Evolutionary conservation across 2,329 filamentous ascomycete genomes (phyloP).

Genomic region (Chaetomium sp.): DNA sequence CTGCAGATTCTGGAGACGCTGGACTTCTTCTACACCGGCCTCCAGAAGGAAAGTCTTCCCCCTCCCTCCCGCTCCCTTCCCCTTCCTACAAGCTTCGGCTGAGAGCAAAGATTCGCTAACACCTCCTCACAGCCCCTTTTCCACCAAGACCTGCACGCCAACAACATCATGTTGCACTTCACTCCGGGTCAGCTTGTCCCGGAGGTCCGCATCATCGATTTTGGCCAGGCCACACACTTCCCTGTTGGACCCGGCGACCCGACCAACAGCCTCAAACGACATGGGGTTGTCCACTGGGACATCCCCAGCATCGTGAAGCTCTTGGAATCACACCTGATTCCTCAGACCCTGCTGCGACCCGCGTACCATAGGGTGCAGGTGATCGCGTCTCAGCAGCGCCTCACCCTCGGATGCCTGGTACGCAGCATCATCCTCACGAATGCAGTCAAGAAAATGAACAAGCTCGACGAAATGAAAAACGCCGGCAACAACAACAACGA

Average conservation of each 20-base stretch:
- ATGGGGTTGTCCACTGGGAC: no score
- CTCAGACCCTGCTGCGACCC: no score
- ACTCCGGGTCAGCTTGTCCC: background rate
- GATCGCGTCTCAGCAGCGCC: no score
- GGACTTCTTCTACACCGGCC: slow-evolving; percentile 5
- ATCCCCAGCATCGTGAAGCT: no score
- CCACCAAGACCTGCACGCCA: slow-evolving; percentile 5
- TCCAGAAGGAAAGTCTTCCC: background rate
- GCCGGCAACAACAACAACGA: no score
- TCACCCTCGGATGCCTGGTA: no score
- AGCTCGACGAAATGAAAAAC: no score
- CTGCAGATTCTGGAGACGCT: slow-evolving; percentile 10
- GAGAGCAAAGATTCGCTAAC: background rate
- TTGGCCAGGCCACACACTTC: slow-evolving; percentile 1
- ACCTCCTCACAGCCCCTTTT: background rate
- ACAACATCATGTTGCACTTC: slow-evolving; percentile 7
- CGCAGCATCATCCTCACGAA: no score
- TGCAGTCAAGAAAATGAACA: no score
- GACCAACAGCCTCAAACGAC: background rate
- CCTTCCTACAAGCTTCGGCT: background rate
- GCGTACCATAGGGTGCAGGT: no score
- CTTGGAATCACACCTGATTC: no score
- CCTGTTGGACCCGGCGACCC: background rate
- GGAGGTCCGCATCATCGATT: slow-evolving; percentile 7
- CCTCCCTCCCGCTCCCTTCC: background rate